A percentile compares a stretch with the other conserved stretches of the same genome.
These are phyloP conservation scores for Buxus sempervirens DNA, from an alignment of 164 flowering plant species.

Conservation along the genomic window DNA sequence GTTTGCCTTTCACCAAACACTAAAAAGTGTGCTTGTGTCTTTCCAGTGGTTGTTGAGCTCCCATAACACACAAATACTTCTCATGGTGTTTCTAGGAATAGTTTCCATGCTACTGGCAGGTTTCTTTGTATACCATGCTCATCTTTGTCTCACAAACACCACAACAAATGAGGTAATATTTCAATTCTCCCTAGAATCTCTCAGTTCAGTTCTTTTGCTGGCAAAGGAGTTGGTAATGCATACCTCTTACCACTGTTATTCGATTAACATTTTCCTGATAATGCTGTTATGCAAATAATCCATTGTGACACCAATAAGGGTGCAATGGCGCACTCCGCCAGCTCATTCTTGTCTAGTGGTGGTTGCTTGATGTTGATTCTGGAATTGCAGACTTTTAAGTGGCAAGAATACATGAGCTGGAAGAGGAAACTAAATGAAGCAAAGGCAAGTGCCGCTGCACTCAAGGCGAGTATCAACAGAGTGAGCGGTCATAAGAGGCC, in stretches of 20 bases:
- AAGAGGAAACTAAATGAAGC: conserved; percentile 74
- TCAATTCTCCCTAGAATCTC: background rate
- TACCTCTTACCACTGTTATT: background rate
- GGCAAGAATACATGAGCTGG: conserved; percentile 81
- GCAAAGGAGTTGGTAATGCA: background rate
- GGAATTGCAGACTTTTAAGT: conserved; percentile 68
- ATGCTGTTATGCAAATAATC: background rate
- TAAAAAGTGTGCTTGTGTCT: conserved; percentile 12
- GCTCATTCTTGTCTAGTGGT: no score
- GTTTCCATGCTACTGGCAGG: conserved; percentile 74
- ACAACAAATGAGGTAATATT: conserved; percentile 87
- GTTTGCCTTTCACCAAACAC: background rate
- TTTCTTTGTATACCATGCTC: conserved; percentile 82
- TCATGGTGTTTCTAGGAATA: conserved; percentile 81
- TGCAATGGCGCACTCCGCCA: background rate
- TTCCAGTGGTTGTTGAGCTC: conserved; percentile 86
- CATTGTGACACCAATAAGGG: background rate
- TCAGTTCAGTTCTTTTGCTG: background rate
- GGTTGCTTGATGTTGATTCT: background rate
- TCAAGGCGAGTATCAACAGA: conserved; percentile 59
- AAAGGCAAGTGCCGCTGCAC: conserved; percentile 69
- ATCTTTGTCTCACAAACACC: conserved; percentile 78
- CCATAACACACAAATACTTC: conserved; percentile 87
- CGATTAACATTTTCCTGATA: background rate
- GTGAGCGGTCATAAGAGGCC: conserved; percentile 47